These are phyloP conservation scores for Stagonosporopsis cucurbitacearum DNA, from an alignment of 2,329 filamentous ascomycete species.

Conservation along the genomic window DNA sequence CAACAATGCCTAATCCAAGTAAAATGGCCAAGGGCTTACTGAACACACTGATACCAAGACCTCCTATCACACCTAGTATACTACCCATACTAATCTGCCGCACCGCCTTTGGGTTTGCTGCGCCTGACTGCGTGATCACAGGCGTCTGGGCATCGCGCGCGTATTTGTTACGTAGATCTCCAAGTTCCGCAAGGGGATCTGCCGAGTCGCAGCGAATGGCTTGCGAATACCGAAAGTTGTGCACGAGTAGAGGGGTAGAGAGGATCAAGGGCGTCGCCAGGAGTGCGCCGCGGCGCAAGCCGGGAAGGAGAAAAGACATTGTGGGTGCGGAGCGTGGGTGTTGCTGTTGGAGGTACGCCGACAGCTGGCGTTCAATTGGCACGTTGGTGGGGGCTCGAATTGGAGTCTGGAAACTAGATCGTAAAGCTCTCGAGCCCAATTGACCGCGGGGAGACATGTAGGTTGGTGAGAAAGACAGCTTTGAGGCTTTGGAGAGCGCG, in stretches of 20 bases:
- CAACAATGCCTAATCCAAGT: conserved; percentile 68
- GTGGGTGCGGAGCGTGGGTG: conserved; percentile 8
- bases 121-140: conserved; percentile 47
- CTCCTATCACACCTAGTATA: conserved; percentile 55
- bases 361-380: conserved; percentile 26
- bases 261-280: conserved; percentile 47
- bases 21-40: conserved; percentile 73
- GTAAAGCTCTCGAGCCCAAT: conserved; percentile 5
- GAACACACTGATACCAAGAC: conserved; percentile 72
- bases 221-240: conserved; percentile 32
- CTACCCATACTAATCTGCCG: conserved; percentile 56
- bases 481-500: neutral
- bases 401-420: conserved; percentile 1
- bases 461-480: neutral
- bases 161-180: conserved; percentile 44
- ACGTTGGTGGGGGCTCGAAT: conserved; percentile 1
- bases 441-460: conserved; percentile 13
- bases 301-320: conserved; percentile 52
- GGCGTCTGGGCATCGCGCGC: conserved; percentile 50
- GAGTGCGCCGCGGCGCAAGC: conserved; percentile 48
- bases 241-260: conserved; percentile 40
- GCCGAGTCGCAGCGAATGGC: conserved; percentile 48
- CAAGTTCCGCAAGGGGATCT: conserved; percentile 48
- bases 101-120: conserved; percentile 51
- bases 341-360: conserved; percentile 27